These are phyloP conservation scores for Zasmidium citrigriseum DNA, from an alignment of 2,329 filamentous ascomycete species.

Conservation along the genomic window DNA sequence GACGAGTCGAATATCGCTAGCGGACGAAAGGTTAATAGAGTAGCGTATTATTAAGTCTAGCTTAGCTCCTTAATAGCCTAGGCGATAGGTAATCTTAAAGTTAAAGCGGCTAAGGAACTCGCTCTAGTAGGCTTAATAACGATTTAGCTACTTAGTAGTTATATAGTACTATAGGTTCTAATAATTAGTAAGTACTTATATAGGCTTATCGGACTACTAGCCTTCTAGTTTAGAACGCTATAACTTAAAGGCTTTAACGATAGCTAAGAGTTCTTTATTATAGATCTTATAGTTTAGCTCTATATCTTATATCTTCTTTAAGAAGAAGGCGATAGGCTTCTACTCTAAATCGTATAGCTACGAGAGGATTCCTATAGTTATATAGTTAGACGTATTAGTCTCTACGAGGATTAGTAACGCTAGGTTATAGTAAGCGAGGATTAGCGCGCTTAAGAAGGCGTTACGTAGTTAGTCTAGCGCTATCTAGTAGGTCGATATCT, in stretches of 20 bases:
- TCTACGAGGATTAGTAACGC: not conserved
- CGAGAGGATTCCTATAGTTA: not conserved
- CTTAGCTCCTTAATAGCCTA: not conserved
- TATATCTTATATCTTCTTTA: slow-evolving; percentile 4
- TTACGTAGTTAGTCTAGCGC: not conserved
- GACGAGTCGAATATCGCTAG: not conserved
- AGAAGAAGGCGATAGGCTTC: slow-evolving; percentile 5
- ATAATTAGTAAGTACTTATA: not conserved
- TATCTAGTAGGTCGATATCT: not conserved
- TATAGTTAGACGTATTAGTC: not conserved
- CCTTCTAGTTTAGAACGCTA: slow-evolving; percentile 29
- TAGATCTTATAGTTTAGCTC: slow-evolving; percentile 24
- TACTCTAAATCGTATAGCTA: not conserved
- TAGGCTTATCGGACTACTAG: not conserved
- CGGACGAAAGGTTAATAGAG: not conserved
- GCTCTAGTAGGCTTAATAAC: slow-evolving; percentile 7
- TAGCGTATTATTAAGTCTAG: not conserved
- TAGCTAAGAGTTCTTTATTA: slow-evolving; percentile 32
- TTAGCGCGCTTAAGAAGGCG: not conserved
- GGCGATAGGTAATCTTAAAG: slow-evolving; percentile 30
- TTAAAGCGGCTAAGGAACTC: slow-evolving; percentile 30
- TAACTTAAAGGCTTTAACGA: slow-evolving; percentile 32
- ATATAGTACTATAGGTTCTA: not conserved
- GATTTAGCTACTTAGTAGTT: not conserved
- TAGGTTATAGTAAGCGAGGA: not conserved